Base-by-base conservation (phyloP, 768 basidiomycete species). In the Podaxis sp. region DNA sequence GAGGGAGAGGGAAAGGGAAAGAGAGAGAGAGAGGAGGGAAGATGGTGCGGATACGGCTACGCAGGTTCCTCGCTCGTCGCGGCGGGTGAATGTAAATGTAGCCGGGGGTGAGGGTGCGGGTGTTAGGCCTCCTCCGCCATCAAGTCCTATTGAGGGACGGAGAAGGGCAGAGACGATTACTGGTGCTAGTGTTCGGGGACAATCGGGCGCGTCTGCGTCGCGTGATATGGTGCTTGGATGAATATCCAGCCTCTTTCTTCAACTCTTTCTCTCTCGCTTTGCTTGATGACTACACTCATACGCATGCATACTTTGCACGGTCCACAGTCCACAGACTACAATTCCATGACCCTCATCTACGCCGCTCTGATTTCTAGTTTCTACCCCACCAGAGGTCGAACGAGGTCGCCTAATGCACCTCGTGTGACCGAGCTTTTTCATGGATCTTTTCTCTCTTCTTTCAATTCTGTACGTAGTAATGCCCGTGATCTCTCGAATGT, bases 81-180 rank as follows among this genome's bases (percentile, higher is more conserved):
- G 61, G 40, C n/a, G 47, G 50, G 47, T 19, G 38, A 37, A 9
- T 40, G 24, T 29, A 2, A 29, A 46, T 41, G 47, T 41, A n/a
- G 46, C 27, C 22, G 41, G 22, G 8, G 56, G 56, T 9, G 56
- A 57, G 27, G 11, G 41, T 5, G 41, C 43, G 12, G 56, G 17
- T 33, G 25, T 49, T 9, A 49, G 25, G 29, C 57, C 57, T 27
- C 37, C 57, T 24, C 49, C 47, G n/a, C 36, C 57, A 4, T 50
- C 43, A 12, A 63, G 62, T 43, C 62, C 62, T 3, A n/a, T 55
- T 56, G 61, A 47, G 13, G 64, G 63, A 17, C 55, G 67, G 37
- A 66, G 69, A 19, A 50, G 69, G 40, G 67, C 69, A 0, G 69
- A 67, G 63, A 68, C 67, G 3, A 59, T 68, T 27, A 68, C 66